Base-by-base conservation (phyloP, 768 basidiomycete genomes). In the Suillus spraguei region DNA sequence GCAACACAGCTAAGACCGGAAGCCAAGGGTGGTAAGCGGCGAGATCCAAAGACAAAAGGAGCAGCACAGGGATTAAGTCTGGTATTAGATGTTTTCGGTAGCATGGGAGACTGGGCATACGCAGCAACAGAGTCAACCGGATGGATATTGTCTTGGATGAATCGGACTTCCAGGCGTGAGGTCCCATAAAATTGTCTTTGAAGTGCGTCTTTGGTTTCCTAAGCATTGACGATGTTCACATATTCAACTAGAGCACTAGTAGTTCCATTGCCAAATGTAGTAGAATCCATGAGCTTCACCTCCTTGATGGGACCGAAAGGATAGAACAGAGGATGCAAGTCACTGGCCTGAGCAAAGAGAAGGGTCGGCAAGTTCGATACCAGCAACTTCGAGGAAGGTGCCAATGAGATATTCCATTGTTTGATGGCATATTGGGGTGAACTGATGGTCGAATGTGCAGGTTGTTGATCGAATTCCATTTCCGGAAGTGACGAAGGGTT, bases 241-340 rank as follows among this genome's bases (percentile, higher is more conserved):
- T 90, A 91, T 71, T 90, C 86, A n/a, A 90, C 89, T 32, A 86
- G 67, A 60, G 82, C 88, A 33, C 86, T 83, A 41, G 84, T 78
- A 44, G 80, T 82, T 56, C 78, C 80, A 39, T 77, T 76, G 44
- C 71, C 71, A 20, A 80, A 71, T 28, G 63, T 66, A 16, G 64
- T 35, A 42, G 72, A 55, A 38, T 81, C 74, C 14, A 88, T 63
- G 46, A 81, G 81, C 66, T 84, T 83, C 60, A 92, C 81, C 60
- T 83, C 83, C 69, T 86, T 86, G 70, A 91, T 84, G 36, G 80
- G 76, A 16, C 91, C 91, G 69, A 87, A 92, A 28, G 91, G 91
- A 72, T 80, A 85, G 63, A 92, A 82, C 44, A 92, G 79, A n/a
- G 90, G 90, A 59, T 89, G 82, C 66, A 92, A 74, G 69, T 92